Conservation (phyloP, 2,329 filamentous ascomycete genomes). For the Trichophyton benhamiae region DNA sequence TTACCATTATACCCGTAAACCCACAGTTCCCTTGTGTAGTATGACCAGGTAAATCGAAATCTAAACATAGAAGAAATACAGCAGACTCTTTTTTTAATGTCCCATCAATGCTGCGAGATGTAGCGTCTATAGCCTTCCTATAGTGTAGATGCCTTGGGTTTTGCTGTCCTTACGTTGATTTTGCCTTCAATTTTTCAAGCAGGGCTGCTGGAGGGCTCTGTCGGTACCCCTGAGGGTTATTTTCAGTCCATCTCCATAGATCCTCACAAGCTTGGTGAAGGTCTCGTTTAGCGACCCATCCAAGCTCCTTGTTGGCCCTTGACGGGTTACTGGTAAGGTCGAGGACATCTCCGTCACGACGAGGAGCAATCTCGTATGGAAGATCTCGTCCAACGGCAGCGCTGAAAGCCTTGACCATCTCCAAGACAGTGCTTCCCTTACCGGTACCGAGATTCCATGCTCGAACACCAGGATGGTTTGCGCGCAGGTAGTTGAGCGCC, state of each 20-base stretch:
- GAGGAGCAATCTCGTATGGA: constrained; percentile 70
- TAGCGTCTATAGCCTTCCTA: background rate
- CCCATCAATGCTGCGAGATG: background rate
- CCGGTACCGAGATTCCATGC: constrained; percentile 96
- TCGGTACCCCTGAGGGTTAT: constrained; percentile 90
- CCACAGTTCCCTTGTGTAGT: background rate
- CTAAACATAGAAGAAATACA: background rate
- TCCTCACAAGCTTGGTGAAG: constrained; percentile 90
- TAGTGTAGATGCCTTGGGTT: background rate
- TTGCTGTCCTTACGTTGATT: background rate
- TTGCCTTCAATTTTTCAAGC: constrained; percentile 38
- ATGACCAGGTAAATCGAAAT: background rate
- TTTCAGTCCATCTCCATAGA: constrained; percentile 92
- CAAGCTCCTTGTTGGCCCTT: constrained; percentile 74
- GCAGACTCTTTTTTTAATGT: background rate
- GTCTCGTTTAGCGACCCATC: constrained; percentile 82
- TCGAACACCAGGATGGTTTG: constrained; percentile 74
- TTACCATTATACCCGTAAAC: background rate
- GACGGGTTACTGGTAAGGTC: constrained; percentile 87
- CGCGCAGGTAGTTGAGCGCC: constrained; percentile 79
- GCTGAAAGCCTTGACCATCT: constrained; percentile 94
- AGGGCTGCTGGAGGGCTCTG: constrained; percentile 80
- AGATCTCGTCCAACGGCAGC: constrained; percentile 73
- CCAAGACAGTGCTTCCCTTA: constrained; percentile 86
- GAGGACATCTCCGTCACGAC: constrained; percentile 79